Base-by-base conservation (phyloP, 2,329 filamentous ascomycete genomes). In the Drechslerella coelobrocha region DNA sequence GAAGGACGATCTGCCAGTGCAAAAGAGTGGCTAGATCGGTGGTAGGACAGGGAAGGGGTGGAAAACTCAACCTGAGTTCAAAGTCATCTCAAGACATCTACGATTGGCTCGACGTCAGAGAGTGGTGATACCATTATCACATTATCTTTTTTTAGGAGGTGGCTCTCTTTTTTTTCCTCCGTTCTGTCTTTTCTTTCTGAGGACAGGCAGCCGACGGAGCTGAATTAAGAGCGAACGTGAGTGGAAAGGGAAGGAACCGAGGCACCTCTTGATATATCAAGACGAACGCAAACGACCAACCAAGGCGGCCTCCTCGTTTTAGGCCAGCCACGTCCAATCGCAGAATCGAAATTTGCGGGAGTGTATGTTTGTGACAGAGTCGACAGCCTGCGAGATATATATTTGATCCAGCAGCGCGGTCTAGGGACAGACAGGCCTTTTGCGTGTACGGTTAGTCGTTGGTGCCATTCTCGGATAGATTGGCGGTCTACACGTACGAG, bases 231-330 rank as follows among this genome's bases (percentile, higher is more conserved):
- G n/a, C n/a, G n/a, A n/a, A 10, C 8, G 10, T 2, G 10, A 19
- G 19, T 45, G n/a, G 41, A 45, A 45, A 21, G 41, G 41, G 41
- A 45, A 45, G 41, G 41, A 45, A 45, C 41, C 41, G 41, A 45
- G 41, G 41, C 41, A 45, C 41, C 4, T 17, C 41, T 14, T 2
- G 41, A 19, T n/a, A 45, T 19, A 45, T 21, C 41, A 19, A 6
- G 4, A 19, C 14, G 41, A 45, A 45, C 41, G 41, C 41, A 45
- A 45, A 45, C 41, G 41, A 21, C 19, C n/a, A 45, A 45, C 14
- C 34, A 39, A 14, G 34, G 34, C 34, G 34, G 12, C 12, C 34
- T 14, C 19, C 41, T 45, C 41, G 41, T 7, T 10, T 45, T 19
- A 4, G 41, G 14, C 19, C 8, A 10, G 41, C 17, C 41, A 10